Conservation (phyloP, 805 yeast species). For the Starmerella vaccinii region DNA sequence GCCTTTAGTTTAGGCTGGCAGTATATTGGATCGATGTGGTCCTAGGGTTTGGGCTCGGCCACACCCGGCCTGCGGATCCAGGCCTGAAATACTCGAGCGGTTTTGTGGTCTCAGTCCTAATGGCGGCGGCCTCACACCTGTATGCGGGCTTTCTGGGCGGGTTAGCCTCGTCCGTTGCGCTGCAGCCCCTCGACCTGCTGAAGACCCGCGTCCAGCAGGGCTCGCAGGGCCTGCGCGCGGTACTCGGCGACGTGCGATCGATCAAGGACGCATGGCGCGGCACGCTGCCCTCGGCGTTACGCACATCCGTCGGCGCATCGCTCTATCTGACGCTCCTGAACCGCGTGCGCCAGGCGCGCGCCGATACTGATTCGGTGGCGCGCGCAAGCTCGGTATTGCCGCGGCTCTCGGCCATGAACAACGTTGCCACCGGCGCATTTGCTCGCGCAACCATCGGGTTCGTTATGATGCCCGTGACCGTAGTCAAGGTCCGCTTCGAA, state of each 20-base stretch:
- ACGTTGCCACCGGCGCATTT: conserved; percentile 63
- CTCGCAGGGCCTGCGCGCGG: conserved; percentile 22
- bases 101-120: background rate
- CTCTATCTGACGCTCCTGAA: conserved; percentile 62
- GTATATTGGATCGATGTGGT: background rate
- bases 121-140: conserved; percentile 38
- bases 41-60: conserved; percentile 4
- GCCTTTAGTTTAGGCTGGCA: too few relatives aligned
- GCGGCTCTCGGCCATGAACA: conserved; percentile 55
- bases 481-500: conserved; percentile 80
- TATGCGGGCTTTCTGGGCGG: conserved; percentile 82
- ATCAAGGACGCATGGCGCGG: conserved; percentile 62
- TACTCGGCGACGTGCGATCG: conserved; percentile 18
- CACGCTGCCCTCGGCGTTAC: conserved; percentile 75
- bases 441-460: conserved; percentile 77
- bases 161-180: conserved; percentile 59
- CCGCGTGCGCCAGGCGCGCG: conserved; percentile 33
- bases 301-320: conserved; percentile 88
- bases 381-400: conserved; percentile 41
- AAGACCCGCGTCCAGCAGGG: conserved; percentile 77
- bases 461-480: conserved; percentile 88
- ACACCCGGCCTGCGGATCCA: background rate
- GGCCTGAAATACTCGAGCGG: background rate
- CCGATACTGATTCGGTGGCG: background rate
- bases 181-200: conserved; percentile 82